phyloP scores from a whole-genome alignment of 768 basidiomycete species.

The Mrakia gelida region DNA sequence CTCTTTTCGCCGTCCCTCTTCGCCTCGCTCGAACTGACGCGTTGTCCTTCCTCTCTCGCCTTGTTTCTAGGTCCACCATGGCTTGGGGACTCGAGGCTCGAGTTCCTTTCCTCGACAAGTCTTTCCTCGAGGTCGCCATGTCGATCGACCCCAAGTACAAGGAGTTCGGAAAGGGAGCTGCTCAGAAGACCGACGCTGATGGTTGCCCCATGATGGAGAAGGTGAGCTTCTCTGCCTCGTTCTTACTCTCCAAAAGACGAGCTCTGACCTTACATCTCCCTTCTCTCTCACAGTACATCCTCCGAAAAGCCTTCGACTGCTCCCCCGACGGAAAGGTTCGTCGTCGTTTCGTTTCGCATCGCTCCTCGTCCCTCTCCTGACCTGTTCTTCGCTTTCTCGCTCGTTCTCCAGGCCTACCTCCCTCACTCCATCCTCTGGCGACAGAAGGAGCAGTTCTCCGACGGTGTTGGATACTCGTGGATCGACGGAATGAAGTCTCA shows the following conservation, averaged over 20 bases:
- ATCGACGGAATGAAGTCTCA: conserved; percentile 96
- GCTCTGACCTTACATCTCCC: neutral
- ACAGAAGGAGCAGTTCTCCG: conserved; percentile 99
- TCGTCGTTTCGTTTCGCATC: neutral
- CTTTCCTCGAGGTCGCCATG: conserved; percentile 91
- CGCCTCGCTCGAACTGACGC: neutral
- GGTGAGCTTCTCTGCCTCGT: conserved; percentile 48
- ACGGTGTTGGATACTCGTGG: conserved; percentile 98
- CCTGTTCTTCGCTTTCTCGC: neutral
- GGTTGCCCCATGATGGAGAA: conserved; percentile 94
- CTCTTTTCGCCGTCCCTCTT: conserved; percentile 35
- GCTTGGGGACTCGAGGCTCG: conserved; percentile 99
- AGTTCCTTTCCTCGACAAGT: conserved; percentile 96
- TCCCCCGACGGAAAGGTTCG: conserved; percentile 56
- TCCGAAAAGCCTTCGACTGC: conserved; percentile 92
- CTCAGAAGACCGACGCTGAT: conserved; percentile 72
- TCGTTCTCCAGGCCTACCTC: conserved; percentile 66
- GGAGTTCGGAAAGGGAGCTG: conserved; percentile 75
- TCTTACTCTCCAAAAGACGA: neutral
- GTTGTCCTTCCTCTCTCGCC: conserved; percentile 19
- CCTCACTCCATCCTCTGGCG: conserved; percentile 94
- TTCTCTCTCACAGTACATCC: conserved; percentile 65
- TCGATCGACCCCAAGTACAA: conserved; percentile 81
- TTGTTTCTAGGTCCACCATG: conserved; percentile 76
- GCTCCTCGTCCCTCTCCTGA: neutral